Conservation (phyloP, 306 rosid species). For the Fagus sylvatica region DNA sequence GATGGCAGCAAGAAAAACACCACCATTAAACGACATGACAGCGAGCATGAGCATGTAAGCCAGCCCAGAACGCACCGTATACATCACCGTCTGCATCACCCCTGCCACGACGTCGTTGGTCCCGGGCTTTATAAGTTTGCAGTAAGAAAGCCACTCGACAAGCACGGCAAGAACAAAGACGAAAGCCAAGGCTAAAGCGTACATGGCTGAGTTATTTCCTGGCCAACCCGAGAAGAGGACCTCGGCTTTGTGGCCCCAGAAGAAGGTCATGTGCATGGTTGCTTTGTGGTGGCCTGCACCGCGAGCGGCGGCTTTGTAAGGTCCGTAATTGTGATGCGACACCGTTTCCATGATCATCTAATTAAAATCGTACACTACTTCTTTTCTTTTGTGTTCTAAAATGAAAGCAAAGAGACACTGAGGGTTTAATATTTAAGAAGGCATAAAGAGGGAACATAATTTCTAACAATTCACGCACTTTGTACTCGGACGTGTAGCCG, state of each 20-base stretch:
- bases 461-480: background rate
- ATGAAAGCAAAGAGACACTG: background rate
- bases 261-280: slow-evolving; percentile 21
- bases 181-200: slow-evolving; percentile 5
- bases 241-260: slow-evolving; percentile 20
- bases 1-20: slow-evolving; percentile 10
- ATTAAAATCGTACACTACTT: background rate
- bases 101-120: background rate
- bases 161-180: slow-evolving; percentile 10
- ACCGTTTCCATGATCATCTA: background rate
- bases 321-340: background rate
- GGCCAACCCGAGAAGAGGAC: slow-evolving; percentile 28
- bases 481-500: too few species aligned
- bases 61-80: slow-evolving; percentile 12
- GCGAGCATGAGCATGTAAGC: slow-evolving; percentile 21
- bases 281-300: background rate
- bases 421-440: background rate
- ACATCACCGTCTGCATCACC: background rate
- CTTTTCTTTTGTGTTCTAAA: too few species aligned
- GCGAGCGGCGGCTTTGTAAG: background rate
- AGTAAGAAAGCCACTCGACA: slow-evolving; percentile 19
- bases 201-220: background rate
- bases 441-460: background rate
- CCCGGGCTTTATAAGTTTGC: background rate
- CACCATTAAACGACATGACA: slow-evolving; percentile 24